Evolutionary conservation across 495 filamentous ascomycete genomes (phyloP).

Genomic region (Hypoxylon crocopeplum): DNA sequence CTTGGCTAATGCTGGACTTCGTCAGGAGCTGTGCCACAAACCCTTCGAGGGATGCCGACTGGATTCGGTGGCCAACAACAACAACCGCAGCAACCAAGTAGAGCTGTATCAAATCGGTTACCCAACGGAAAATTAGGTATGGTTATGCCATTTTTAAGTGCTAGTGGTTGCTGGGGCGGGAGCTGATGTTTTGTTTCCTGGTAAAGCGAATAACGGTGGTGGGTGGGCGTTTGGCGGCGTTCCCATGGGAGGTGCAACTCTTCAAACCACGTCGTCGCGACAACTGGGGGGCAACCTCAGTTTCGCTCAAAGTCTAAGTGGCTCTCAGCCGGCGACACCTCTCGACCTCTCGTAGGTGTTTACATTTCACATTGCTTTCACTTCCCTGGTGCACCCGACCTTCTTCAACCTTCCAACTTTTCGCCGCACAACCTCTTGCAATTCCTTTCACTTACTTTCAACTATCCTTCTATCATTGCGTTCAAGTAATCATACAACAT

Average conservation of each 20-base stretch:
- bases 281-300: slow-evolving; percentile 71
- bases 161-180: slow-evolving; percentile 28
- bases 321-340: slow-evolving; percentile 75
- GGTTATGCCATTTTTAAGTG: slow-evolving; percentile 6
- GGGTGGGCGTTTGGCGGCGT: slow-evolving; percentile 77
- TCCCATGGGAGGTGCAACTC: slow-evolving; percentile 71
- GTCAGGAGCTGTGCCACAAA: slow-evolving; percentile 70
- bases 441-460: no score
- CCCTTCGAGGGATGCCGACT: slow-evolving; percentile 70
- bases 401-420: not conserved
- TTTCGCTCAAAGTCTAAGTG: slow-evolving; percentile 83
- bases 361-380: slow-evolving; percentile 13
- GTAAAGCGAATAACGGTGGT: slow-evolving; percentile 65
- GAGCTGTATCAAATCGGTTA: slow-evolving; percentile 72
- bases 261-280: slow-evolving; percentile 45
- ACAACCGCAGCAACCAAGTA: slow-evolving; percentile 66
- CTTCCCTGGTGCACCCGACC: not conserved
- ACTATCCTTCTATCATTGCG: no score
- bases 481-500: no score
- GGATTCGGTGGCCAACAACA: slow-evolving; percentile 70
- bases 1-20: slow-evolving; percentile 41
- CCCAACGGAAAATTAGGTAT: slow-evolving; percentile 79
- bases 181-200: slow-evolving; percentile 39
- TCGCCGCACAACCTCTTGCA: no score
- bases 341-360: slow-evolving; percentile 81